Conservation (phyloP, 2,329 filamentous ascomycete species). For the Neophaeococcomyces mojaviensis region DNA sequence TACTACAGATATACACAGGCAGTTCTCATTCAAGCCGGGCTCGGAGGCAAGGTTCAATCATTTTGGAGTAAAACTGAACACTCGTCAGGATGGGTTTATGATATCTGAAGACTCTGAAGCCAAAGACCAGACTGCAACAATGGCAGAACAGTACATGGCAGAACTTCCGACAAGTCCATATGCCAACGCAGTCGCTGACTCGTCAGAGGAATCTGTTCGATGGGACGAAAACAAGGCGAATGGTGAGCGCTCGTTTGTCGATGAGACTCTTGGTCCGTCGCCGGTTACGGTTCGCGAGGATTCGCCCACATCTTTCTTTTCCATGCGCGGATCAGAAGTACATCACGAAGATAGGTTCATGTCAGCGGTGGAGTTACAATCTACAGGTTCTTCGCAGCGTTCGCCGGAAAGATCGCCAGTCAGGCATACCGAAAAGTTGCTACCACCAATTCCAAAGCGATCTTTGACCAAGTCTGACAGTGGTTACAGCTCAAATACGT, state of each 20-base stretch:
- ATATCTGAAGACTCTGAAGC: neutral
- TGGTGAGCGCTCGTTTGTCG: neutral
- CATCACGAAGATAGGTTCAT: slow-evolving; percentile 10
- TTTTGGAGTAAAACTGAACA: neutral
- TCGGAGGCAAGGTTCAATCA: slow-evolving; percentile 1
- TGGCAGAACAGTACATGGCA: slow-evolving; percentile 23
- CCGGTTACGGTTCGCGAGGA: neutral
- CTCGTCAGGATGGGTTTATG: neutral
- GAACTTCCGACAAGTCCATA: slow-evolving; percentile 5
- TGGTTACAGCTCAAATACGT: slow-evolving; percentile 23
- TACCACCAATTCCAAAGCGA: neutral
- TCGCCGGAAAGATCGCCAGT: slow-evolving; percentile 9
- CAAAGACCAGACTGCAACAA: slow-evolving; percentile 11
- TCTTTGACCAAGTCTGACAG: slow-evolving; percentile 19
- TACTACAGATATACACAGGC: neutral
- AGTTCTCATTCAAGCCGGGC: slow-evolving; percentile 6
- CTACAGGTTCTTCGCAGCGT: neutral
- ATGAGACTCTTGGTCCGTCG: neutral
- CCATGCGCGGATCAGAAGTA: neutral
- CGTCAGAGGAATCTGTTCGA: neutral
- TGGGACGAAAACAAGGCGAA: neutral
- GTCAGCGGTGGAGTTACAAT: slow-evolving; percentile 14
- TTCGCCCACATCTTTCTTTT: slow-evolving; percentile 1
- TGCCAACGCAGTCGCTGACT: neutral
- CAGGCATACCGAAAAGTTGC: neutral